Base-by-base conservation (phyloP, 1,284 basidiomycete species). In the Leccinum holopus region DNA sequence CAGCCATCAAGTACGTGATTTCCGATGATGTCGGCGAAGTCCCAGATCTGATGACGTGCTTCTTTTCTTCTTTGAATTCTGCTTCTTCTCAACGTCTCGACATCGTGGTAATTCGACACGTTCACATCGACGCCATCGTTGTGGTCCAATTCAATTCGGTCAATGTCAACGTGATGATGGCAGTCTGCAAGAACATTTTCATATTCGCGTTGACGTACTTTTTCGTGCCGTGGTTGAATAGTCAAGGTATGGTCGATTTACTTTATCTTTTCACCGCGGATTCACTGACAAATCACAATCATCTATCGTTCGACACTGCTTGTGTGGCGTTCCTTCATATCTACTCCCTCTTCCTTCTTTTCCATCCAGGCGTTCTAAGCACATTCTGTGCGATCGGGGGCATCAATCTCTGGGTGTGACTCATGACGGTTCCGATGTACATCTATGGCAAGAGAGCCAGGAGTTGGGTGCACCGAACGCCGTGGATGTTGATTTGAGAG, bases 371-470 rank as follows among this genome's bases (percentile, higher is more conserved):
- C 3, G 39, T 57, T 57, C 55, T 57, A 5, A 39, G 39, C 5
- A 57, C 39, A 2, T 57, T 57, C 39, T 57, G 39, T 44, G 1
- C 55, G 10, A 57, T 57, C 39, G 55, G 55, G 28, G 55, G 39
- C 12, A 41, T 57, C 39, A 57, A 57, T 41, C 39, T 57, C 32
- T 57, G 14, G 10, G 39, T 57, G 3, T 57, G 37, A n/a, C 55
- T 57, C 25, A 57, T 30, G 55, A 57, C 55, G 39, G 39, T 57
- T 11, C 55, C 55, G 21, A 57, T 57, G 55, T 57, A 57, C 28
- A 57, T 57, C 25, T 57, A 57, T 41, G 55, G 55, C 16, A 57
- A 57, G 55, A 57, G 55, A 28, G 55, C 55, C 14, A 35, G 55
- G 16, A 57, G 55, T 41, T 57, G 55, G 55, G 55, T 57, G 39